Conservation (phyloP, 2,329 filamentous ascomycete species). For the Trichoderma sp. region DNA sequence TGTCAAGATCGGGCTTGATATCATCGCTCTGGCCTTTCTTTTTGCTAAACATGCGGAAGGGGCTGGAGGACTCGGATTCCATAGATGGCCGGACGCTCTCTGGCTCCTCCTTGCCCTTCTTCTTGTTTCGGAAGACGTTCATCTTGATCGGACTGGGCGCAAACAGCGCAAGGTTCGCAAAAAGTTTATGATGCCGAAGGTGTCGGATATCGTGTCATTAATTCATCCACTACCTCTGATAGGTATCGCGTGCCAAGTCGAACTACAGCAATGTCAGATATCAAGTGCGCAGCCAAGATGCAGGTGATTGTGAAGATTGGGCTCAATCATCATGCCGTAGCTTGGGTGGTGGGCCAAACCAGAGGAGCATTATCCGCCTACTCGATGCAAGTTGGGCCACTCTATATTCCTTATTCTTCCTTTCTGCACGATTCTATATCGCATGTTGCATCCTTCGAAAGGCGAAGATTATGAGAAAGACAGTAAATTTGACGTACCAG, state of each 20-base stretch:
- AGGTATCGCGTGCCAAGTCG: not conserved
- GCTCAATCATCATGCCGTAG: not conserved
- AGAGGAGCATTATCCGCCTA: not conserved
- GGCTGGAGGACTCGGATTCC: conserved; percentile 52
- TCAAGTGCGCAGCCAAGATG: not conserved
- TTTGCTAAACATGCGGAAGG: conserved; percentile 56
- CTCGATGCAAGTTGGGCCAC: not conserved
- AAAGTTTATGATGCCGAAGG: not conserved
- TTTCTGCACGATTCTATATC: not conserved
- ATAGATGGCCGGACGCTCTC: conserved; percentile 48
- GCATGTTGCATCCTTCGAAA: not conserved
- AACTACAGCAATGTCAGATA: conserved; percentile 5
- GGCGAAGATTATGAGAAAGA: not conserved
- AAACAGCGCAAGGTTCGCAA: not conserved
- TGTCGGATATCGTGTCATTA: not conserved
- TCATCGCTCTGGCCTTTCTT: conserved; percentile 56
- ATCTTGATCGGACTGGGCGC: conserved; percentile 33
- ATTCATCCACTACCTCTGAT: not conserved
- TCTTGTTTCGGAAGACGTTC: conserved; percentile 77
- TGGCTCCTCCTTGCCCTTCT: conserved; percentile 56
- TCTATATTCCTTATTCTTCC: not conserved
- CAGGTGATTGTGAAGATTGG: not conserved
- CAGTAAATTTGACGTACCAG: not conserved
- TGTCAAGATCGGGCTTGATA: conserved; percentile 65
- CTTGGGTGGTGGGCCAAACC: not conserved